Percentiles rank a stretch among this genome's conserved stretches.
These are phyloP conservation scores for Cordyceps cateniannulata DNA, from an alignment of 2,329 filamentous ascomycete species.

Conservation along the genomic window DNA sequence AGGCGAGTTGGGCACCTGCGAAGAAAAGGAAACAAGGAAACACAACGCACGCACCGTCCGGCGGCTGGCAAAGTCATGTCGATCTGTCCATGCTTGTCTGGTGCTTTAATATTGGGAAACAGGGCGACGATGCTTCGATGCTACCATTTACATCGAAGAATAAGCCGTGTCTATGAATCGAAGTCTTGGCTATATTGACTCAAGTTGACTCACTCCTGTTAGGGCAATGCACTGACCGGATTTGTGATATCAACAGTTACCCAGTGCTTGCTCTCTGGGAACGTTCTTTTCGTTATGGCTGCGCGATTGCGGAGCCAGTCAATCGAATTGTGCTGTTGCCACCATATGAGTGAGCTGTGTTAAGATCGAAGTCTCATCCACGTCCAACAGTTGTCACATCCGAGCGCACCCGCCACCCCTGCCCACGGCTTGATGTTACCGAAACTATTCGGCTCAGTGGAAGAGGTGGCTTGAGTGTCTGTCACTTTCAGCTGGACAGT, in stretches of 20 bases:
- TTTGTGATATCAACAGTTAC: background rate
- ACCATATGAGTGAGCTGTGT: background rate
- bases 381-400: background rate
- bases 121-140: too few relatives aligned
- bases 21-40: background rate
- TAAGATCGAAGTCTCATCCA: background rate
- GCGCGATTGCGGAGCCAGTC: background rate
- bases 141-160: too few relatives aligned
- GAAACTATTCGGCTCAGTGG: constrained; percentile 2
- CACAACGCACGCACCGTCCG: too few relatives aligned
- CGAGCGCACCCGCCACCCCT: background rate
- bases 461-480: background rate
- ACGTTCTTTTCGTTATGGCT: background rate
- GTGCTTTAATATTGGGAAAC: too few relatives aligned
- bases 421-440: background rate
- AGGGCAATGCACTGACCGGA: too few relatives aligned
- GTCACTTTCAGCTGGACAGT: background rate
- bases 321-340: background rate
- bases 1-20: background rate
- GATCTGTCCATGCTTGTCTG: too few relatives aligned
- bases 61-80: too few relatives aligned
- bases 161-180: too few relatives aligned
- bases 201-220: too few relatives aligned
- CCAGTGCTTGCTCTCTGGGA: background rate
- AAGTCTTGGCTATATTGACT: too few relatives aligned